Evolutionary conservation across 1,139 yeast genomes (phyloP).

Genomic region (Pichia sp.): DNA sequence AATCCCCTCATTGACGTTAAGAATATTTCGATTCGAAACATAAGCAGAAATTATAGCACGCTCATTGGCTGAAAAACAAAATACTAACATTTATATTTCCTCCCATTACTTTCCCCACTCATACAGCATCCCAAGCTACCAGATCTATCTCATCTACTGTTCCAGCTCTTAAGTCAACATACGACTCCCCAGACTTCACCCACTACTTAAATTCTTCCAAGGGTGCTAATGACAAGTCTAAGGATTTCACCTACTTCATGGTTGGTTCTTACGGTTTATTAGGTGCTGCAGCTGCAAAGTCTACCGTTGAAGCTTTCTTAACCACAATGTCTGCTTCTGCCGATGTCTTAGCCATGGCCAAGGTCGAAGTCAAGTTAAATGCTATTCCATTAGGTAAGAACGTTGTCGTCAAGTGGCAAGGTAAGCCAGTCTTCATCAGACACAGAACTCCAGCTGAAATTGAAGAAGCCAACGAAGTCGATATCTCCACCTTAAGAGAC

Average conservation of each 20-base stretch:
- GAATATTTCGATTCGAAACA: not conserved
- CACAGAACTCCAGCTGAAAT: constrained; percentile 96
- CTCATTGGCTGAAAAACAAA: constrained; percentile 1
- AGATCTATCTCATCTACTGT: constrained; percentile 49
- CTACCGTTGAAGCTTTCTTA: constrained; percentile 95
- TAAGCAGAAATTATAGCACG: constrained; percentile 5
- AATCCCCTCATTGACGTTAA: no score
- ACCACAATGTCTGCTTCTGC: constrained; percentile 97
- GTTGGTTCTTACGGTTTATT: constrained; percentile 95
- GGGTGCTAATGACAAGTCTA: constrained; percentile 65
- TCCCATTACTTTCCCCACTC: not conserved
- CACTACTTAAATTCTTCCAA: constrained; percentile 73
- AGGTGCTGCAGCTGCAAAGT: constrained; percentile 96
- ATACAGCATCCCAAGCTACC: constrained; percentile 33
- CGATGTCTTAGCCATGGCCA: constrained; percentile 99
- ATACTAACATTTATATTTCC: constrained; percentile 5
- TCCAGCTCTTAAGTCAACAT: constrained; percentile 62
- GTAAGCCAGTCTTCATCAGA: constrained; percentile 99
- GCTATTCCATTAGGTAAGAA: constrained; percentile 98
- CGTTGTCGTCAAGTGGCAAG: constrained; percentile 99
- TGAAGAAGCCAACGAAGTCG: constrained; percentile 87
- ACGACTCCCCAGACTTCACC: constrained; percentile 91
- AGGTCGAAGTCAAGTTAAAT: constrained; percentile 94
- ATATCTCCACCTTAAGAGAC: constrained; percentile 78
- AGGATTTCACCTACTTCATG: constrained; percentile 95